phyloP scores from a whole-genome alignment of 768 basidiomycete species.

The Rhodosporidiobolus odoratus region DNA sequence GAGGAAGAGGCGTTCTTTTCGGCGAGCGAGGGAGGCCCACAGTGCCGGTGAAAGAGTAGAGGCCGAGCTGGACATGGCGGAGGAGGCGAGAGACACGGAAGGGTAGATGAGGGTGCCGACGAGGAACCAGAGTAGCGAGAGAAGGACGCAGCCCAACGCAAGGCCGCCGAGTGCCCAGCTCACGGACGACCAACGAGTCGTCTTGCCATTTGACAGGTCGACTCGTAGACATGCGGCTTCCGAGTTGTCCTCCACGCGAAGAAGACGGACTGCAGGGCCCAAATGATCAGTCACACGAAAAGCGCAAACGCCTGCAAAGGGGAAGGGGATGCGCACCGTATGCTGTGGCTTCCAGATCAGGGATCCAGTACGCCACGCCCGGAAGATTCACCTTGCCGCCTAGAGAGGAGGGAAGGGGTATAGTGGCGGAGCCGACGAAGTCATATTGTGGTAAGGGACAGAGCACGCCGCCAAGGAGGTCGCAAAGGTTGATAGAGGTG shows the following conservation, averaged over 20 bases:
- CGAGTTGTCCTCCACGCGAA: constrained; percentile 45
- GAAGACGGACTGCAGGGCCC: constrained; percentile 20
- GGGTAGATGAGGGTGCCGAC: constrained; percentile 48
- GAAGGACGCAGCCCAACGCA: constrained; percentile 50
- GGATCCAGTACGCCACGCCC: constrained; percentile 73
- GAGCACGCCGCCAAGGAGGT: constrained; percentile 66
- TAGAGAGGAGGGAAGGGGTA: constrained; percentile 17
- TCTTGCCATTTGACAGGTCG: constrained; percentile 85
- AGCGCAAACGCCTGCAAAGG: background rate
- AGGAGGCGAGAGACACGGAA: constrained; percentile 32
- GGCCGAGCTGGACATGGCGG: constrained; percentile 45
- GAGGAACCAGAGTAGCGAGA: constrained; percentile 57
- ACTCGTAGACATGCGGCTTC: constrained; percentile 86
- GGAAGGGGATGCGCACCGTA: constrained; percentile 59
- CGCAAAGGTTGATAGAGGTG: constrained; percentile 78
- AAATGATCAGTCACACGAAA: background rate
- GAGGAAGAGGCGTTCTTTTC: constrained; percentile 64
- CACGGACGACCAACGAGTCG: constrained; percentile 66
- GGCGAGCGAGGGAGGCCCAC: constrained; percentile 40
- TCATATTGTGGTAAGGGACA: constrained; percentile 78
- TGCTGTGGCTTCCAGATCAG: constrained; percentile 84
- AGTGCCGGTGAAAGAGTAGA: constrained; percentile 56
- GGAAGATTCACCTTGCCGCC: constrained; percentile 56
- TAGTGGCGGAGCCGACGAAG: constrained; percentile 59
- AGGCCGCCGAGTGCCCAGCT: constrained; percentile 70